Evolutionary conservation across 768 basidiomycete genomes (phyloP).

Genomic region (Suillus luteus): DNA sequence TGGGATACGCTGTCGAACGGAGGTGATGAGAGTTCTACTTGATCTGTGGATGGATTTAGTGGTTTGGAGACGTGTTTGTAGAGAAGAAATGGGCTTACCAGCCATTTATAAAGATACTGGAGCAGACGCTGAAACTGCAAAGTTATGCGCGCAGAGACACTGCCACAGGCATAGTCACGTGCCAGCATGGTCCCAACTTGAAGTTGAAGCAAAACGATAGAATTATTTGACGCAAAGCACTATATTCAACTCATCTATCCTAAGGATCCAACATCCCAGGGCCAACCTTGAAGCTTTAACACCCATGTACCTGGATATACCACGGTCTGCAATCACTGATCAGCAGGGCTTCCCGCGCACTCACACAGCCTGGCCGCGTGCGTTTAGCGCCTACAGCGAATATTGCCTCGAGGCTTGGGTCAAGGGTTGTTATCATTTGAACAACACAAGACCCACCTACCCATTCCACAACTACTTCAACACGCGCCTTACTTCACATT

Average conservation of each 20-base stretch:
- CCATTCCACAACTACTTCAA: neutral
- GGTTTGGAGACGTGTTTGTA: neutral
- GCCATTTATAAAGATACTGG: neutral
- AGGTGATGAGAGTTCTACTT: conserved; percentile 57
- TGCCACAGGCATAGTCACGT: neutral
- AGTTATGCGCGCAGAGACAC: conserved; percentile 3
- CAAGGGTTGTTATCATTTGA: neutral
- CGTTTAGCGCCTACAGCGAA: neutral
- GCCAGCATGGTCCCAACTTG: neutral
- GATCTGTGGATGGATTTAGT: conserved; percentile 21
- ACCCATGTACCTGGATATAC: neutral
- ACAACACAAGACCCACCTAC: neutral
- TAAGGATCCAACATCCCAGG: neutral
- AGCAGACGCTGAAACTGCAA: neutral
- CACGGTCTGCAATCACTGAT: neutral
- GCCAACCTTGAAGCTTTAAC: neutral
- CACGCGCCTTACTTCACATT: neutral
- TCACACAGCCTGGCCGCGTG: neutral
- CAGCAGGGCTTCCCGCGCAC: neutral
- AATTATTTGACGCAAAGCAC: neutral
- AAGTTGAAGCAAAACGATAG: too few relatives aligned
- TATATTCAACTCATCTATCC: neutral
- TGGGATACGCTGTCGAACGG: conserved; percentile 87
- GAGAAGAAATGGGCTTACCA: neutral
- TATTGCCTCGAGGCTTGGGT: neutral